Percentiles rank a stretch among this genome's conserved stretches.
Evolutionary conservation across 2,329 filamentous ascomycete genomes (phyloP).

Genomic region (Blumeria graminis): DNA sequence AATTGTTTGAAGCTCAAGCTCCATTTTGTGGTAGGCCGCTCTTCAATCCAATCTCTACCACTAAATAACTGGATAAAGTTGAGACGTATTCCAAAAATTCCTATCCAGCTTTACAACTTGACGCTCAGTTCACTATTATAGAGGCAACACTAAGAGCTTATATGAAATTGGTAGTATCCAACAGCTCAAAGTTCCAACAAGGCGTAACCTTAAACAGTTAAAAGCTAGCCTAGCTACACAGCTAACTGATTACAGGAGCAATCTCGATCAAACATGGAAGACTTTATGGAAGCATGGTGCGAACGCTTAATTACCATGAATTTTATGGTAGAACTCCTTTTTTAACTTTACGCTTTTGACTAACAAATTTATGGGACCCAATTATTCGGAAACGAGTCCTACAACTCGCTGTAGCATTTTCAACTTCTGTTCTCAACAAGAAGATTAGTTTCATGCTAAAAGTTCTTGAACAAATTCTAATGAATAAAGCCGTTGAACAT

Average conservation of each 20-base stretch:
- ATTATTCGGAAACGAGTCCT: conserved; percentile 60
- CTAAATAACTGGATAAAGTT: conserved; percentile 16
- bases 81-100: conserved; percentile 43
- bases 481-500: conserved; percentile 53
- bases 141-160: conserved; percentile 78
- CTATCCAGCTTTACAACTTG: conserved; percentile 50
- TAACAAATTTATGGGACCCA: conserved; percentile 30
- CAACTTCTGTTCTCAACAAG: conserved; percentile 54
- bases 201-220: conserved; percentile 7
- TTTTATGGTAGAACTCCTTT: conserved; percentile 27
- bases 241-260: conserved; percentile 17
- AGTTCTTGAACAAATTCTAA: conserved; percentile 73
- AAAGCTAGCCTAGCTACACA: not conserved
- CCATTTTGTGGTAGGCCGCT: conserved; percentile 35
- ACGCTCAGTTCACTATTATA: conserved; percentile 74
- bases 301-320: conserved; percentile 42
- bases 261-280: conserved; percentile 32
- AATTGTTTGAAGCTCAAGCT: conserved; percentile 47
- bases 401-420: conserved; percentile 64
- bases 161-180: conserved; percentile 43
- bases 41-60: conserved; percentile 1
- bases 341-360: conserved; percentile 6
- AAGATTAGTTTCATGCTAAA: conserved; percentile 65
- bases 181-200: conserved; percentile 26
- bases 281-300: conserved; percentile 47